These are phyloP conservation scores for California macrophylla DNA, from an alignment of 441 rosid genomes.

Conservation along the genomic window DNA sequence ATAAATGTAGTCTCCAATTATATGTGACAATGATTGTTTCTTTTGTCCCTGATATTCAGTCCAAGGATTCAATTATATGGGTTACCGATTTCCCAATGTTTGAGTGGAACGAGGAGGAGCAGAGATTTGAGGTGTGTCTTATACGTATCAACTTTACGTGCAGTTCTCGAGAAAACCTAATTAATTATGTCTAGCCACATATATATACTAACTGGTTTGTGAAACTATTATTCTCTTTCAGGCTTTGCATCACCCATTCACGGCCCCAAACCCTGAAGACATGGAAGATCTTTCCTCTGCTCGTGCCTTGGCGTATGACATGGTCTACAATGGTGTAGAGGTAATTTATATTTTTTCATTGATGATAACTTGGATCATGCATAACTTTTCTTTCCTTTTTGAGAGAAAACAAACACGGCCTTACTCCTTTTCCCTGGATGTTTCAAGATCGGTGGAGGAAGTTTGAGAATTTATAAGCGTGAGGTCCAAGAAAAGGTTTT, in stretches of 20 bases:
- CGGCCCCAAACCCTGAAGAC: slow-evolving; percentile 90
- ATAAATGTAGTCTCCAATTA: slow-evolving; percentile 3
- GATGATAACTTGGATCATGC: background rate
- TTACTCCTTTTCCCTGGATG: slow-evolving; percentile 10
- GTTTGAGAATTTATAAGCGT: slow-evolving; percentile 83
- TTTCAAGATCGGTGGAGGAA: slow-evolving; percentile 91
- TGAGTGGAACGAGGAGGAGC: slow-evolving; percentile 81
- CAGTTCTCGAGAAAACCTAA: background rate
- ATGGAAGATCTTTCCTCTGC: slow-evolving; percentile 75
- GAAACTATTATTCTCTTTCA: slow-evolving; percentile 21
- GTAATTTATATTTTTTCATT: slow-evolving; percentile 26
- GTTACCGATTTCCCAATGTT: slow-evolving; percentile 96
- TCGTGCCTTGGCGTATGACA: slow-evolving; percentile 88
- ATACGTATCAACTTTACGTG: background rate
- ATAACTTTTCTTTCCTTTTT: background rate
- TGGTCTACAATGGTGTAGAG: slow-evolving; percentile 97
- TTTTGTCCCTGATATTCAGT: slow-evolving; percentile 32
- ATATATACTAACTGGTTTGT: background rate
- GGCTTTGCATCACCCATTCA: slow-evolving; percentile 95
- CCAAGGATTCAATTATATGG: slow-evolving; percentile 82
- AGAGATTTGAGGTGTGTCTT: slow-evolving; percentile 73
- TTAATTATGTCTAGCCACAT: background rate
- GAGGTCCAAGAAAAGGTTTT: slow-evolving; percentile 78
- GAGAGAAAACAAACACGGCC: slow-evolving; percentile 5
- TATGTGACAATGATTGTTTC: slow-evolving; percentile 9